Conservation (phyloP, 2,329 filamentous ascomycete species). For the Fusarium domesticum region DNA sequence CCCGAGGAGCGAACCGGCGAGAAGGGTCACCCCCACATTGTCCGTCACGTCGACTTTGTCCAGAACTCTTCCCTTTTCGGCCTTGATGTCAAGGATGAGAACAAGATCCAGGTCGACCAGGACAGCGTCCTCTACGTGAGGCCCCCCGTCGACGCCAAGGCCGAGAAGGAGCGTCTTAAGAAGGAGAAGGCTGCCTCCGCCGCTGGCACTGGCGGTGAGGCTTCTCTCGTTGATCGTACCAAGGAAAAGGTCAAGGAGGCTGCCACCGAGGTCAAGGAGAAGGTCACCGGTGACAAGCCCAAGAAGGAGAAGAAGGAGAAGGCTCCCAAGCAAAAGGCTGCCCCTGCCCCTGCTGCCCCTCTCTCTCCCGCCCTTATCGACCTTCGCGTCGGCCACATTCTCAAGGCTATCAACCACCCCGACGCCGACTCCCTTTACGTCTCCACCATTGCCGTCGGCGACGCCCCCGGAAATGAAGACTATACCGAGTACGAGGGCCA, state of each 20-base stretch:
- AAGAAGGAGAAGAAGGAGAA: slow-evolving; percentile 93
- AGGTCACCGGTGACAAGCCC: slow-evolving; percentile 43
- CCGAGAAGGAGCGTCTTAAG: slow-evolving; percentile 94
- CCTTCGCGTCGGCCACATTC: slow-evolving; percentile 92
- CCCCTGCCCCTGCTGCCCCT: slow-evolving; percentile 67
- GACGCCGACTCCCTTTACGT: slow-evolving; percentile 96
- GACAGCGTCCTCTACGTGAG: slow-evolving; percentile 83
- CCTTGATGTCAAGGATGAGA: slow-evolving; percentile 63
- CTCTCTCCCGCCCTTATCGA: slow-evolving; percentile 86
- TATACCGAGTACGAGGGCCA: slow-evolving; percentile 90
- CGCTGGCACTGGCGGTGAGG: slow-evolving; percentile 50
- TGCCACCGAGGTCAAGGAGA: slow-evolving; percentile 47
- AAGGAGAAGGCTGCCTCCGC: slow-evolving; percentile 82
- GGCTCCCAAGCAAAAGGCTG: slow-evolving; percentile 70
- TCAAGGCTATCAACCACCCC: slow-evolving; percentile 92
- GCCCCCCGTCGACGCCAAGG: slow-evolving; percentile 85
- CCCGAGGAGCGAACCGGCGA: slow-evolving; percentile 86
- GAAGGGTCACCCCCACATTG: slow-evolving; percentile 84
- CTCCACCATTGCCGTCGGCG: slow-evolving; percentile 91
- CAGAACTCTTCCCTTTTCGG: slow-evolving; percentile 80
- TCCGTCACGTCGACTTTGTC: slow-evolving; percentile 89
- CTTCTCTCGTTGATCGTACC: slow-evolving; percentile 56
- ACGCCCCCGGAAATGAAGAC: slow-evolving; percentile 75
- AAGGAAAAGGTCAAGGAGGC: slow-evolving; percentile 58
- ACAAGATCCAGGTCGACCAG: slow-evolving; percentile 76